A percentile compares a stretch with the other conserved stretches of the same genome.
phyloP scores from a whole-genome alignment of 1,284 basidiomycete species.

The Taiwanofungus camphoratus region DNA sequence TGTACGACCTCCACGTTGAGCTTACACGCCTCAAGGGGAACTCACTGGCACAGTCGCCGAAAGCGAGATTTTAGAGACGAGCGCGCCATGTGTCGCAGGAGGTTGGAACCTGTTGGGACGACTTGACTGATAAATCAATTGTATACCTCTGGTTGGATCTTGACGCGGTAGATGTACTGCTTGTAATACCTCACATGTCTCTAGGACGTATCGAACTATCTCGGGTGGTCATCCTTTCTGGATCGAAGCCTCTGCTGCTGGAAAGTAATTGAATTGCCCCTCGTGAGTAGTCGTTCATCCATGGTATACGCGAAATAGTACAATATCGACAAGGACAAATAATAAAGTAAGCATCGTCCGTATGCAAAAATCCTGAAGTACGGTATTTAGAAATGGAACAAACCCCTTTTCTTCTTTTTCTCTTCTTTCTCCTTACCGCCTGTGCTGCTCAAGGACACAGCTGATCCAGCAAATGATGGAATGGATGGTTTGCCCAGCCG shows the following conservation, averaged over 20 bases:
- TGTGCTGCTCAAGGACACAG: constrained; percentile 39
- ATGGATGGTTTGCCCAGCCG: constrained; percentile 28
- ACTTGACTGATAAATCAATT: no score
- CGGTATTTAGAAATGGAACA: constrained; percentile 55
- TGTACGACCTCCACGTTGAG: constrained; percentile 36
- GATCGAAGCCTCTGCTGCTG: no score
- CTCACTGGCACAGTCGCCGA: background rate
- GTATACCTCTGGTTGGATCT: no score
- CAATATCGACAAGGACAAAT: constrained; percentile 2
- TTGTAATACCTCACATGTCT: no score
- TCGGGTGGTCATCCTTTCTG: no score
- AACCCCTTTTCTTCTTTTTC: constrained; percentile 76
- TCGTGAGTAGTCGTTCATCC: no score
- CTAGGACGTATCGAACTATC: no score
- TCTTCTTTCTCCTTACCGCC: constrained; percentile 38
- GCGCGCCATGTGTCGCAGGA: no score
- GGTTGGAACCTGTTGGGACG: no score
- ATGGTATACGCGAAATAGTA: constrained; percentile 6
- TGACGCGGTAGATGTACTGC: no score
- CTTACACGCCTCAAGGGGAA: background rate
- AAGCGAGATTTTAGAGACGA: constrained; percentile 1
- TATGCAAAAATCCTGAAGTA: background rate
- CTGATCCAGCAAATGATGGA: constrained; percentile 44
- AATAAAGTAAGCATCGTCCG: constrained; percentile 12
- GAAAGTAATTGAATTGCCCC: no score